phyloP scores from a whole-genome alignment of 495 filamentous ascomycete species.

The Cudoniella acicularis region DNA sequence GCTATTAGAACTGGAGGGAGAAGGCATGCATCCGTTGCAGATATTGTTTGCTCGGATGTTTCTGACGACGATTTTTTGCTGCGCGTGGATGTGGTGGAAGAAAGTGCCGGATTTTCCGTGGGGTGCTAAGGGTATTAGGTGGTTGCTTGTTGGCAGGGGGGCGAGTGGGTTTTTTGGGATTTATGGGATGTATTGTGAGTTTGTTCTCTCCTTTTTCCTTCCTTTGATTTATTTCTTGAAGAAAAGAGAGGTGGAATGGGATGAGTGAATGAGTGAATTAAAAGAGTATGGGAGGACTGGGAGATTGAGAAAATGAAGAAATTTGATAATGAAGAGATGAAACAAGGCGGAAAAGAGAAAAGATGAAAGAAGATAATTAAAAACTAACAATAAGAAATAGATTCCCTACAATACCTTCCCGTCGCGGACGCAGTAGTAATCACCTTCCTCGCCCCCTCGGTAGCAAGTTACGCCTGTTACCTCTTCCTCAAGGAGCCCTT shows the following conservation, averaged over 20 bases:
- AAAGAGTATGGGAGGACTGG: too few species aligned
- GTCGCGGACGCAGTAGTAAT: constrained; percentile 90
- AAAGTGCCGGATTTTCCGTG: constrained; percentile 66
- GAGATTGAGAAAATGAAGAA: too few species aligned
- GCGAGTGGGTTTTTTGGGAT: constrained; percentile 83
- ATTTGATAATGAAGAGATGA: too few species aligned
- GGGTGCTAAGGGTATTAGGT: constrained; percentile 60
- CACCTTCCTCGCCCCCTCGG: constrained; percentile 80
- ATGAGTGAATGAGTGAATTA: too few species aligned
- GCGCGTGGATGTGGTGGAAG: constrained; percentile 71
- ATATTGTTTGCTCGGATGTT: constrained; percentile 84
- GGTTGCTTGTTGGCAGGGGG: constrained; percentile 64
- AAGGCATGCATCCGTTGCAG: constrained; percentile 81
- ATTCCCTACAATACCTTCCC: constrained; percentile 79
- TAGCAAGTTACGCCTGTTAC: constrained; percentile 81
- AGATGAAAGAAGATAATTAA: too few species aligned
- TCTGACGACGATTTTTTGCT: constrained; percentile 65
- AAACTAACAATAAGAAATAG: constrained; percentile 2
- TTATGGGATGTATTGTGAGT: constrained; percentile 59
- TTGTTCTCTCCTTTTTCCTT: too few species aligned
- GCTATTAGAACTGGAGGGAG: constrained; percentile 69
- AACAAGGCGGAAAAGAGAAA: too few species aligned
- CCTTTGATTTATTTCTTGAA: too few species aligned
- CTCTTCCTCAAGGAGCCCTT: constrained; percentile 74
- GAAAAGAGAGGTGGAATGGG: too few species aligned